Evolutionary conservation across 2,329 filamentous ascomycete genomes (phyloP), one percentile per base, ranked within the genome.

Genomic region (Clarireedia monteithiana): DNA sequence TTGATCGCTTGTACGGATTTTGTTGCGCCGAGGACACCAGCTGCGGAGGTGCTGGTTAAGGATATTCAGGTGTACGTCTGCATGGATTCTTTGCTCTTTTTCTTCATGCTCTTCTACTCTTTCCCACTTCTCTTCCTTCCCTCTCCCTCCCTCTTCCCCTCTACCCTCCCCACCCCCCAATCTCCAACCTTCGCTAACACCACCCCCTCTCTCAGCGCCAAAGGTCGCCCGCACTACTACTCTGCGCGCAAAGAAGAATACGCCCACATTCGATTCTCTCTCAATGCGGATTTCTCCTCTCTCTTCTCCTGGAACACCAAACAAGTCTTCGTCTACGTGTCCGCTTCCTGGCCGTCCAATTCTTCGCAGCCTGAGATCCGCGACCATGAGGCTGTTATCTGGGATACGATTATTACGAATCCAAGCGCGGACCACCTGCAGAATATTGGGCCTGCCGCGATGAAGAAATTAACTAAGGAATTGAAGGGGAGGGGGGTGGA

Each of bases 241-340:
- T 89, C 85, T 63, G 78, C 81, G 51, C 95, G 94, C 72, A 89
- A 88, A 73, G 91, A 97, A 74, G 94, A 99, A 74, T 97, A 96
- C 72, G 94, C 92, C 64, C 84, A 94, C 70, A 86, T 99, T 69
- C 87, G 86, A 70, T 99, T 99, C 78, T 89, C 91, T 67, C 81
- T 99, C 58, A 88, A 96, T 68, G 88, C 91, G 53, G 92, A 99
- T 74, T 82, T 99, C 59, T 87, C 84, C 59, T 86, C 86, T 45
- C 88, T 99, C 65, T 97, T 97, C 81, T 95, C 89, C 69, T 99
- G 92, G 94, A 99, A 99, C 79, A 99, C 95, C 20, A 99, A 99
- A 73, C 89, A 97, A 74, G 76, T 99, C 67, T 99, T 97, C 74
- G 85, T 96, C 71, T 99, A 96, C 76, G 85, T 99, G 58, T 92